Conservation (phyloP, 805 yeast species). For the Kluyveromyces siamensis region DNA sequence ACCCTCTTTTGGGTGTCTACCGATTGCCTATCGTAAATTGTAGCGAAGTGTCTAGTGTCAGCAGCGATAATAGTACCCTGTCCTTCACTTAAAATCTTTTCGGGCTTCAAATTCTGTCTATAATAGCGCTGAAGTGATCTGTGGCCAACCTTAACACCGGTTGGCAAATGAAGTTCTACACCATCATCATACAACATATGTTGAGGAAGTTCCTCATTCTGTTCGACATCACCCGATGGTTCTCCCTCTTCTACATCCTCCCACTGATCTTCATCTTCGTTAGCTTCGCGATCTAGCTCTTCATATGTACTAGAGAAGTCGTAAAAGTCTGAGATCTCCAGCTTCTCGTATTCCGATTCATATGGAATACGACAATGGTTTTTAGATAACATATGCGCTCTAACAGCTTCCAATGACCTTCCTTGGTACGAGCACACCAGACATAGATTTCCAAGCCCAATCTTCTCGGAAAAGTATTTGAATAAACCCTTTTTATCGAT, state of each 20-base stretch:
- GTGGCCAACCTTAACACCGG: slow-evolving; percentile 81
- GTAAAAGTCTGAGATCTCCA: slow-evolving; percentile 85
- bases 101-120: slow-evolving; percentile 63
- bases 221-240: slow-evolving; percentile 21
- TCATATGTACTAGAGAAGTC: slow-evolving; percentile 74
- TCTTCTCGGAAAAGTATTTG: slow-evolving; percentile 75
- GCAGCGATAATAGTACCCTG: slow-evolving; percentile 82
- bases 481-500: slow-evolving; percentile 66
- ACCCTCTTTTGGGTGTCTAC: slow-evolving; percentile 45
- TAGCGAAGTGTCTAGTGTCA: slow-evolving; percentile 49
- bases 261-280: slow-evolving; percentile 25
- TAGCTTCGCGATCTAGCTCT: slow-evolving; percentile 17
- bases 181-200: slow-evolving; percentile 50
- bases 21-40: slow-evolving; percentile 36
- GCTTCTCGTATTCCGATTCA: slow-evolving; percentile 71
- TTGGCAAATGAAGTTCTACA: slow-evolving; percentile 67
- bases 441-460: slow-evolving; percentile 88
- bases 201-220: slow-evolving; percentile 28
- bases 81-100: slow-evolving; percentile 54
- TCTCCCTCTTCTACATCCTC: slow-evolving; percentile 27
- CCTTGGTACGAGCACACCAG: slow-evolving; percentile 82
- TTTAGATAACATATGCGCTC: slow-evolving; percentile 85
- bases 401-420: slow-evolving; percentile 69
- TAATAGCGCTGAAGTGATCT: slow-evolving; percentile 71
- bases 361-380: slow-evolving; percentile 87